phyloP scores from a whole-genome alignment of 257 asterid species.

The Fraxinus pennsylvanica region DNA sequence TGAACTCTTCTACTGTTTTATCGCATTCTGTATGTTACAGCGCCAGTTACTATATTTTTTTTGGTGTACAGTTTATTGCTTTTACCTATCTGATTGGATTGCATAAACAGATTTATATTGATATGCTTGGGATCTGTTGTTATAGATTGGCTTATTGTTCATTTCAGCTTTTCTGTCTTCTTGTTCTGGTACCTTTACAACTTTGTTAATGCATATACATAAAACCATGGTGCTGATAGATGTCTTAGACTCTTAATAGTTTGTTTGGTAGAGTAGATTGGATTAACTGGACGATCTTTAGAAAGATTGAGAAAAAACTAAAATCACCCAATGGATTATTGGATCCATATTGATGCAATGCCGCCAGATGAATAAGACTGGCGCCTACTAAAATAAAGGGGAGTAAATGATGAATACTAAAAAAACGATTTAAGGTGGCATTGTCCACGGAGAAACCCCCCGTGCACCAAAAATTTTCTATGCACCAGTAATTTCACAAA shows the following conservation, averaged over 20 bases:
- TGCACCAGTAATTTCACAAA: too few relatives aligned
- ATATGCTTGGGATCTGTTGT: not conserved
- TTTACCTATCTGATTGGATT: not conserved
- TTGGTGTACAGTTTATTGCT: conserved; percentile 31
- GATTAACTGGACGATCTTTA: too few relatives aligned
- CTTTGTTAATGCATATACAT: not conserved
- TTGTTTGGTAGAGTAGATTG: too few relatives aligned
- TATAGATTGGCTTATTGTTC: not conserved
- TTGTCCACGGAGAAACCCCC: too few relatives aligned
- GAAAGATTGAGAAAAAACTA: too few relatives aligned
- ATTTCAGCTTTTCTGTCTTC: not conserved
- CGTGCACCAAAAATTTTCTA: too few relatives aligned
- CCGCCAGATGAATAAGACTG: not conserved
- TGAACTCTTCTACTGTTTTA: not conserved
- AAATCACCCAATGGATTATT: not conserved
- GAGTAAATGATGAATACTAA: too few relatives aligned
- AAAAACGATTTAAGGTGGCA: too few relatives aligned
- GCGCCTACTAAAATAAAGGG: too few relatives aligned
- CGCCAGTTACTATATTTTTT: conserved; percentile 17
- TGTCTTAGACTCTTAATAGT: too few relatives aligned
- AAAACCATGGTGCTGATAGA: too few relatives aligned
- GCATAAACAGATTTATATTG: not conserved
- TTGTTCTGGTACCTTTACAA: not conserved
- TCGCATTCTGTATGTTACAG: conserved; percentile 7
- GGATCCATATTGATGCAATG: conserved; percentile 1